A percentile compares a stretch with the other conserved stretches of the same genome.
phyloP scores from a whole-genome alignment of 169 alveolate species.

The Babesia ovis region DNA sequence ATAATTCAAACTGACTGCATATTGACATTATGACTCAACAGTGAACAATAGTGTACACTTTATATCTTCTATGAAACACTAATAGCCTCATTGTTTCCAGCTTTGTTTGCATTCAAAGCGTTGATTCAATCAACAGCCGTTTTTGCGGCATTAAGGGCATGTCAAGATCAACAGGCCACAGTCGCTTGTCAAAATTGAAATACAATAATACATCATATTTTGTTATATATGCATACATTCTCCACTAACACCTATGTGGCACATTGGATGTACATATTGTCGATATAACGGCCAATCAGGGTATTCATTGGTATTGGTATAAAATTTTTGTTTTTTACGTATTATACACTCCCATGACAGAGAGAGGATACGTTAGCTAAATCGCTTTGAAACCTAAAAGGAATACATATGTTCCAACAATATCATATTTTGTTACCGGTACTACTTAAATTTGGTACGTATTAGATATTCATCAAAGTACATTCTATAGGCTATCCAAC shows the following conservation, averaged over 20 bases:
- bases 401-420: neutral
- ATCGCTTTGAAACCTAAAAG: neutral
- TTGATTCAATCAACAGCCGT: neutral
- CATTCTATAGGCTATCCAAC: too few relatives aligned
- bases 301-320: neutral
- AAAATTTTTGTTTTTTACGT: neutral
- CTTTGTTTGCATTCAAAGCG: neutral
- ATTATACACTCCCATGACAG: neutral
- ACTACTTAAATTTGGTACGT: neutral
- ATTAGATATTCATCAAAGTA: neutral
- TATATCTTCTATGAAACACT: neutral
- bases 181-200: neutral
- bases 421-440: neutral
- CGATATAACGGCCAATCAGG: neutral
- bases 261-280: neutral
- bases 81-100: neutral
- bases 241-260: neutral
- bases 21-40: neutral
- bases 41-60: neutral
- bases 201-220: neutral
- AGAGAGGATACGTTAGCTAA: neutral
- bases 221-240: neutral
- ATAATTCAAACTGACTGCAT: neutral
- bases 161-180: neutral
- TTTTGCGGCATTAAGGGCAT: neutral